Conservation (phyloP, 73 alveolate genomes). For the Uronychia setigera region DNA sequence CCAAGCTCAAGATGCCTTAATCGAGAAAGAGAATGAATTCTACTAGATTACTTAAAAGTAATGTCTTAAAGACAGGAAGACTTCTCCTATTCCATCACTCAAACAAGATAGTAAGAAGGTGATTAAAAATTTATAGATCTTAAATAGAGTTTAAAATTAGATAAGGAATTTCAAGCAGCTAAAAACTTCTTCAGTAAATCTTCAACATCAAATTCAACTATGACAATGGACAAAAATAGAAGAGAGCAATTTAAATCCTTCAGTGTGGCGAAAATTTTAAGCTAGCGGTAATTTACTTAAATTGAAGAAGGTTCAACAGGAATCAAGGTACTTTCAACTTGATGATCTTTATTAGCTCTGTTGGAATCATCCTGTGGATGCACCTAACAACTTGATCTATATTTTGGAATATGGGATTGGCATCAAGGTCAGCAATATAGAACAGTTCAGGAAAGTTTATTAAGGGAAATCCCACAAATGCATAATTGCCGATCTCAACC, state of each 20-base stretch:
- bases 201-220: too few relatives aligned
- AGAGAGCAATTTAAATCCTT: not conserved
- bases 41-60: not conserved
- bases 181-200: not conserved
- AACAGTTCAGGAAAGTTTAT: slow-evolving; percentile 66
- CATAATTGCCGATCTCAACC: slow-evolving; percentile 58
- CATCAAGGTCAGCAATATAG: slow-evolving; percentile 41
- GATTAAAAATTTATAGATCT: not conserved
- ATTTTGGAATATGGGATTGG: slow-evolving; percentile 70
- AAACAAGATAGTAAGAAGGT: not conserved
- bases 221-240: not conserved
- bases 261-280: not conserved
- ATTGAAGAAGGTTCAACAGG: not conserved
- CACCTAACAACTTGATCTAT: slow-evolving; percentile 3
- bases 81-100: not conserved
- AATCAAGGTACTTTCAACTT: not conserved
- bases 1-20: too few relatives aligned
- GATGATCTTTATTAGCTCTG: not conserved
- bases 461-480: slow-evolving; percentile 63
- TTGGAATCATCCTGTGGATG: slow-evolving; percentile 2
- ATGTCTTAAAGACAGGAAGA: not conserved
- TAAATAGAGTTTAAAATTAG: not conserved
- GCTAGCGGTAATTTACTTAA: not conserved
- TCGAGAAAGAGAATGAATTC: not conserved
- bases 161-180: not conserved